These are phyloP conservation scores for Candida orba DNA, from an alignment of 805 yeast species.

Conservation along the genomic window DNA sequence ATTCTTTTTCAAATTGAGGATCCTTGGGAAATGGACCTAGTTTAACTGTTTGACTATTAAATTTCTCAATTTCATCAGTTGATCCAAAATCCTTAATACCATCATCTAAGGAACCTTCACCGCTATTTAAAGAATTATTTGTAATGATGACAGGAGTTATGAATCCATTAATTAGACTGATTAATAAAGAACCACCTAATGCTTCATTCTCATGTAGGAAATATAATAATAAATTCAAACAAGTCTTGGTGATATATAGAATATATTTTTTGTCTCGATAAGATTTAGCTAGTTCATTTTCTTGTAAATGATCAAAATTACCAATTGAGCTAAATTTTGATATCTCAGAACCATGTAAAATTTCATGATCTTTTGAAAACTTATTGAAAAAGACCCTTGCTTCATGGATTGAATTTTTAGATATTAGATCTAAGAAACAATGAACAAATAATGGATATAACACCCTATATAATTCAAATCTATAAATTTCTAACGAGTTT, in stretches of 20 bases:
- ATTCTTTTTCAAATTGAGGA: conserved; percentile 75
- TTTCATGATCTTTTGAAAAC: conserved; percentile 63
- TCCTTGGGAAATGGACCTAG: conserved; percentile 84
- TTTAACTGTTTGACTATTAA: conserved; percentile 67
- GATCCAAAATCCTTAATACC: conserved; percentile 26
- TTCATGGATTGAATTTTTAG: conserved; percentile 48
- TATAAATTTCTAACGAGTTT: conserved; percentile 82
- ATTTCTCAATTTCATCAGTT: conserved; percentile 42
- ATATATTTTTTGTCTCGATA: conserved; percentile 69
- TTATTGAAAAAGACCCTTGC: conserved; percentile 74
- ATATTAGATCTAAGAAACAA: conserved; percentile 71
- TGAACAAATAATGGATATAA: conserved; percentile 92
- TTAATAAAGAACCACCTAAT: conserved; percentile 82
- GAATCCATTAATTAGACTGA: conserved; percentile 80
- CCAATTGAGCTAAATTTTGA: conserved; percentile 66
- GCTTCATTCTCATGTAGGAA: conserved; percentile 89
- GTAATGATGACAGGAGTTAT: conserved; percentile 41
- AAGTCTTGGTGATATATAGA: conserved; percentile 71
- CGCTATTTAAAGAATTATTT: conserved; percentile 3
- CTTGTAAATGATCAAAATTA: conserved; percentile 72
- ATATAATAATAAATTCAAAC: conserved; percentile 75
- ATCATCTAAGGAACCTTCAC: conserved; percentile 35
- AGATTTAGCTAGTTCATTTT: conserved; percentile 73
- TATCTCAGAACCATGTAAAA: conserved; percentile 74
- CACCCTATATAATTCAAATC: conserved; percentile 76